Evolutionary conservation across 176 grass and related monocot species (phyloP), one percentile per base, ranked within the genome.

Genomic region (Panicum miliaceum): DNA sequence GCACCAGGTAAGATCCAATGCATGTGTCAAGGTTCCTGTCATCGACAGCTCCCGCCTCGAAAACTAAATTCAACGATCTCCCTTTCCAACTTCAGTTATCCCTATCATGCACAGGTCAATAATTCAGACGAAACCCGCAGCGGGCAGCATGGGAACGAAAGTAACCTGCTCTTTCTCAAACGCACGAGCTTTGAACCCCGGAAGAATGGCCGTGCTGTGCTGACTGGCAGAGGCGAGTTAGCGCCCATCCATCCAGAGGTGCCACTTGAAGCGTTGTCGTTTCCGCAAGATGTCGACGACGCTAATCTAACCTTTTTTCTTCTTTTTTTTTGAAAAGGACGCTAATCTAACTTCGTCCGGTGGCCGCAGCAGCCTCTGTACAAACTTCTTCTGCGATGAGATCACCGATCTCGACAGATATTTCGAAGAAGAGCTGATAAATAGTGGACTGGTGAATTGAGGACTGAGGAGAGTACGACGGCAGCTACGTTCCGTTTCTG

Each of bases 341-440:
- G 45, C 22, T 63, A 34, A 34, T 38, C 50, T 63, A 73, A 74
- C 42, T 38, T 51, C 3, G 15, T 32, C 29, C 67, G 56, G 20
- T 80, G 25, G 57, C 25, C 34, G 11, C 11, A 73, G 11, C 11
- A 73, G 3, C 36, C 76, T 32, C 2, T 37, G 45, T 10, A 9
- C n/a, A 64, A 22, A 59, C 27, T 78, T 52, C 76, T 53, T 22
- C n/a, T 16, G 42, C 76, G 6, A 38, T 59, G 64, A 78, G 23
- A 46, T 67, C 84, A 62, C 59, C 52, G 12, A 51, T 71, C 5
- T 51, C 40, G 84, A 61, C 53, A 38, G 6, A 16, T 65, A 45
- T 8, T 32, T 15, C 71, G 48, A 34, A 38, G 3, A 4, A 12
- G 3, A 45, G 19, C 7, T 72, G 32, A 54, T 3, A 12, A 63